Conservation (phyloP, 1,139 yeast genomes). For the Geotrichum aggregatum region DNA sequence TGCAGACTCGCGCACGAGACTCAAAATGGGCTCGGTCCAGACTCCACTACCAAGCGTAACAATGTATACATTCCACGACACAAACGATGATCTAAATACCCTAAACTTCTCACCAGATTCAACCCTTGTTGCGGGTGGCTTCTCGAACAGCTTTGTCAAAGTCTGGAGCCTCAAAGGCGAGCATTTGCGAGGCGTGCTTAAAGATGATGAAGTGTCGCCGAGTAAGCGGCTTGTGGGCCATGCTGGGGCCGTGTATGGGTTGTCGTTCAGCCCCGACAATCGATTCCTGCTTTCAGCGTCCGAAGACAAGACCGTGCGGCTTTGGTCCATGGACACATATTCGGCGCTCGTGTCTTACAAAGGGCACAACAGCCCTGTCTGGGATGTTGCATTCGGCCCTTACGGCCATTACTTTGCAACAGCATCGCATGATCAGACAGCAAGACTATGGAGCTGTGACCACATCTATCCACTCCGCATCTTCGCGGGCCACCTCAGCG, state of each 20-base stretch:
- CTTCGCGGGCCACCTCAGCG: constrained; percentile 95
- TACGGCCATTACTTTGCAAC: constrained; percentile 96
- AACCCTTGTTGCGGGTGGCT: constrained; percentile 86
- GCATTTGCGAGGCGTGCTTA: constrained; percentile 63
- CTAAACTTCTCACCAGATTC: constrained; percentile 84
- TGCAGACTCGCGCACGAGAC: constrained; percentile 74
- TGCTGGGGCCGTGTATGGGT: constrained; percentile 88
- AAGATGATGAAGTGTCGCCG: constrained; percentile 48
- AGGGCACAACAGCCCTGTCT: constrained; percentile 93
- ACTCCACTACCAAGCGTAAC: constrained; percentile 91
- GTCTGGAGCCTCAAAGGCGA: constrained; percentile 92
- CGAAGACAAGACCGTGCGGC: constrained; percentile 84
- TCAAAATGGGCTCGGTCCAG: constrained; percentile 57
- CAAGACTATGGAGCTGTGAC: constrained; percentile 95
- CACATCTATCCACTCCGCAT: constrained; percentile 94
- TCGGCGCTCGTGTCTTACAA: constrained; percentile 88
- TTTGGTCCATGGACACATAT: constrained; percentile 93
- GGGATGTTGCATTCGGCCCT: constrained; percentile 96
- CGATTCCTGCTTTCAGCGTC: constrained; percentile 75
- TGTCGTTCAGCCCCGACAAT: constrained; percentile 87
- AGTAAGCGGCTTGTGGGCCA: constrained; percentile 79
- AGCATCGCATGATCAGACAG: constrained; percentile 96
- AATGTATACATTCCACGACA: constrained; percentile 96
- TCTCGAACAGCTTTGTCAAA: constrained; percentile 84
- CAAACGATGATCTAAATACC: constrained; percentile 81